A percentile compares a stretch with the other conserved stretches of the same genome.
Conservation (phyloP, 2,329 filamentous ascomycete species). For the Aspergillus japonicus region DNA sequence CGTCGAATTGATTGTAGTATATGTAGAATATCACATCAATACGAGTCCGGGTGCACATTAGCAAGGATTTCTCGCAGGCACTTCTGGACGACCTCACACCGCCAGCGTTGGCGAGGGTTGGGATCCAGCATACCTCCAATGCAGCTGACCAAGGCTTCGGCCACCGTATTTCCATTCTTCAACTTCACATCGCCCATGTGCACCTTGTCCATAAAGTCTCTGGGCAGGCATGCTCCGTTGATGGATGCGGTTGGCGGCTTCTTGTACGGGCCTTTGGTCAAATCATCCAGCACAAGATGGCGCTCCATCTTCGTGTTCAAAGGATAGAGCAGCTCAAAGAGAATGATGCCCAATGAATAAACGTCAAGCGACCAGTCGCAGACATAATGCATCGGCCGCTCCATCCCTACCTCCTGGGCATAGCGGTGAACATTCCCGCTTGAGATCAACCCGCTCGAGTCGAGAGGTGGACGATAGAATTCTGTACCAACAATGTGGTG, state of each 20-base stretch:
- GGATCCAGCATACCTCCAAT: slow-evolving; percentile 45
- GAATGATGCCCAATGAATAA: slow-evolving; percentile 61
- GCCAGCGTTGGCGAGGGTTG: slow-evolving; percentile 37
- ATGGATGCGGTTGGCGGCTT: background rate
- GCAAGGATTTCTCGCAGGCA: slow-evolving; percentile 33
- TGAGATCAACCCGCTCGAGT: slow-evolving; percentile 4
- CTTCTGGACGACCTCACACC: slow-evolving; percentile 36
- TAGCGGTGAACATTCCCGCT: background rate
- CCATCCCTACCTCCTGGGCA: slow-evolving; percentile 5
- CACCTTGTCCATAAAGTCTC: slow-evolving; percentile 40
- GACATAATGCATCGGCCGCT: slow-evolving; percentile 20
- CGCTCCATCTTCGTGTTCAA: slow-evolving; percentile 55
- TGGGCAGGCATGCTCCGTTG: slow-evolving; percentile 30
- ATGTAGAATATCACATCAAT: background rate
- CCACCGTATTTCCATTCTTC: slow-evolving; percentile 28
- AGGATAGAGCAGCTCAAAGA: slow-evolving; percentile 60
- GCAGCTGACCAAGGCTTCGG: slow-evolving; percentile 36
- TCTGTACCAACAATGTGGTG: slow-evolving; percentile 58
- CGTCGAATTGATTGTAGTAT: background rate
- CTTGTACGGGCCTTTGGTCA: slow-evolving; percentile 33
- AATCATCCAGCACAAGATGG: slow-evolving; percentile 40
- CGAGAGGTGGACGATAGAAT: slow-evolving; percentile 57
- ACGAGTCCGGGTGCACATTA: slow-evolving; percentile 13
- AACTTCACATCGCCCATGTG: slow-evolving; percentile 30
- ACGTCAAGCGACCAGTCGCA: slow-evolving; percentile 58